A percentile compares a stretch with the other conserved stretches of the same genome.
Evolutionary conservation across 805 yeast species (phyloP).

Genomic region (Dipodascus geniculatus): DNA sequence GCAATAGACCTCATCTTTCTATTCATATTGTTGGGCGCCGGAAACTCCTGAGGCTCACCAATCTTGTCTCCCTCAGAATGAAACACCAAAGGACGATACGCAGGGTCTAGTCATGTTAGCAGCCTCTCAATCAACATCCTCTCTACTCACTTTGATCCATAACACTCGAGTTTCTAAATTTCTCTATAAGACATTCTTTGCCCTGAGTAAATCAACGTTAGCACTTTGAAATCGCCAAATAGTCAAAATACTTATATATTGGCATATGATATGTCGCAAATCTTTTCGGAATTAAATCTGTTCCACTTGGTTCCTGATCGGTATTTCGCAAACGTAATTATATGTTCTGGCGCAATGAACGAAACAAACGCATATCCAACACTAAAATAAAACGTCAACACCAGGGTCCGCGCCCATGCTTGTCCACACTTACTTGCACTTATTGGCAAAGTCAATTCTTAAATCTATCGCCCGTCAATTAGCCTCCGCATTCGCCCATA

Average conservation of each 20-base stretch:
- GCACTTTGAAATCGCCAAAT: not conserved
- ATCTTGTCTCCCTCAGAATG: slow-evolving; percentile 31
- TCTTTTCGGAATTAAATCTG: slow-evolving; percentile 36
- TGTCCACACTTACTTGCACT: slow-evolving; percentile 31
- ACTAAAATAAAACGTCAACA: slow-evolving; percentile 7
- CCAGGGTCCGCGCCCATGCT: too few relatives aligned
- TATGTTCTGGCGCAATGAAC: slow-evolving; percentile 33
- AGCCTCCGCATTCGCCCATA: not conserved
- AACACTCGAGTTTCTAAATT: slow-evolving; percentile 39
- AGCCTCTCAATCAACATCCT: slow-evolving; percentile 2
- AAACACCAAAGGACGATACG: slow-evolving; percentile 38
- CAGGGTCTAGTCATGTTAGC: slow-evolving; percentile 22
- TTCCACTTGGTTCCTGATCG: slow-evolving; percentile 39
- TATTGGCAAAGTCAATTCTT: slow-evolving; percentile 40
- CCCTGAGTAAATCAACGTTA: slow-evolving; percentile 29
- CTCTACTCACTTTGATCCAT: slow-evolving; percentile 29
- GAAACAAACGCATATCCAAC: slow-evolving; percentile 47
- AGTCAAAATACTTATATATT: slow-evolving; percentile 24
- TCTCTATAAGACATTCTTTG: slow-evolving; percentile 31
- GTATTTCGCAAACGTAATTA: slow-evolving; percentile 34
- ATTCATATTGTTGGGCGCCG: slow-evolving; percentile 26
- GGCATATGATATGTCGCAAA: slow-evolving; percentile 41
- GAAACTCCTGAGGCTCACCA: slow-evolving; percentile 35
- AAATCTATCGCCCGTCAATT: slow-evolving; percentile 25
- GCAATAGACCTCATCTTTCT: slow-evolving; percentile 26